Evolutionary conservation across 768 basidiomycete genomes (phyloP), one percentile per base, ranked within the genome.

Genomic region (Phylloporus rhodoxanthus): DNA sequence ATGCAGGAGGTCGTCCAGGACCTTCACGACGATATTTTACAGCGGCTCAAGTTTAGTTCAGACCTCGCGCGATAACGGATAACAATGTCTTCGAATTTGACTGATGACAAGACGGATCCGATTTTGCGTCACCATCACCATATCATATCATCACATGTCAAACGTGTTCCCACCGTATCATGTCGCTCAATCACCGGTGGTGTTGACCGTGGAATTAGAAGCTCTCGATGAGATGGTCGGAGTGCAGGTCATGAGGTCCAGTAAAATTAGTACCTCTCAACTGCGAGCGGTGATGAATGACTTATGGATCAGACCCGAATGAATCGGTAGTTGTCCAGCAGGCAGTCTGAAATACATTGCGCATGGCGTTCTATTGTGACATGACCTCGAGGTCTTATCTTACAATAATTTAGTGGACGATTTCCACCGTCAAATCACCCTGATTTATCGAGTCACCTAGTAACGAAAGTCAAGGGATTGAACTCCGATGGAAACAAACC

Each of bases 371-470:
- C 53, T 58, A 60, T 57, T 43, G 52, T 47, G 45, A 59, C 48
- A 54, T 23, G 45, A 51, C 41, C 45, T 26, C 23, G 20, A 38
- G 17, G 20, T 30, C 29, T n/a, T 17, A 30, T 19, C 41, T 52
- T 36, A 28, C 48, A 46, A n/a, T 46, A 41, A 50, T 33, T 72
- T 57, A 85, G 62, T 88, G 85, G 45, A 83, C 81, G 59, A 96
- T 94, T 71, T 94, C 93, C 47, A 89, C 86, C 23, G 82, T 81
- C 64, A 96, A 73, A 68, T 97, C 94, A 41, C 93, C 93, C 70
- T 94, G 91, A 68, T 85, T 87, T 73, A 97, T 89, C 23, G 91
- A 93, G 68, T 99, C 96, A 55, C 89, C 87, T 90, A 59, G 26
- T 47, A 45, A 21, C 29, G 44, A 51, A 50, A 17, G 52, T 60